Evolutionary conservation across 164 flowering plant genomes (phyloP).

Genomic region (Saururus chinensis): DNA sequence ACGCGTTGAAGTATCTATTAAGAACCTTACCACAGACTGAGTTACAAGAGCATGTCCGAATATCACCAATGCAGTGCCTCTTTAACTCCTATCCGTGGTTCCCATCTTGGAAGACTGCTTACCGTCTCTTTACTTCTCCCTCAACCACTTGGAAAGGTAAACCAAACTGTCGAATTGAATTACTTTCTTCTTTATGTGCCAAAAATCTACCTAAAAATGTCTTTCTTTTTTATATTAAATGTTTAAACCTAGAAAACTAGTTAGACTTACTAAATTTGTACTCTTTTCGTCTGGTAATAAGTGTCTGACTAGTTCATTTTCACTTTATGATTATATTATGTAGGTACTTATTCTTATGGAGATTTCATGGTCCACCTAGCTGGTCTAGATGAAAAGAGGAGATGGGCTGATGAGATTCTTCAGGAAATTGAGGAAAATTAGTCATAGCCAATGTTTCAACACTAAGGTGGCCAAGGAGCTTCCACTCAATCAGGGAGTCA

Average conservation of each 20-base stretch:
- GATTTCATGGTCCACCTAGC: slow-evolving; percentile 16
- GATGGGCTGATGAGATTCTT: slow-evolving; percentile 10
- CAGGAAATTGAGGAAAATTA: slow-evolving; percentile 3
- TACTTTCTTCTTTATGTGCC: no score
- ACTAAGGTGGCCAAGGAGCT: no score
- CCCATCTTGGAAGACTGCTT: slow-evolving; percentile 12
- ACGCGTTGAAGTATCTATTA: slow-evolving; percentile 10
- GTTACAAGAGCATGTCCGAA: slow-evolving; percentile 6
- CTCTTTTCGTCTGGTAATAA: no score
- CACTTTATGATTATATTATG: no score
- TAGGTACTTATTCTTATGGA: slow-evolving; percentile 12
- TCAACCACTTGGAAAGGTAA: slow-evolving; percentile 11
- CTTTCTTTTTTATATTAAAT: no score
- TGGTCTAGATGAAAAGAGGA: slow-evolving; percentile 12
- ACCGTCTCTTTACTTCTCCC: slow-evolving; percentile 7
- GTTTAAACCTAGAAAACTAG: no score
- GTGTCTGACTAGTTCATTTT: no score
- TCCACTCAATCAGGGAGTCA: no score
- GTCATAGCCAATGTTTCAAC: not conserved
- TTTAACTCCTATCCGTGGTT: slow-evolving; percentile 17
- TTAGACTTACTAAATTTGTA: no score
- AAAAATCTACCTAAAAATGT: no score
- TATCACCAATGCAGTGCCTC: slow-evolving; percentile 14
- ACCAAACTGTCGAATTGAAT: no score
- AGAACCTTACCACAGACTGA: slow-evolving; percentile 2